These are phyloP conservation scores for Xylariaceae sp. DNA, from an alignment of 2,329 filamentous ascomycete genomes.

Conservation along the genomic window DNA sequence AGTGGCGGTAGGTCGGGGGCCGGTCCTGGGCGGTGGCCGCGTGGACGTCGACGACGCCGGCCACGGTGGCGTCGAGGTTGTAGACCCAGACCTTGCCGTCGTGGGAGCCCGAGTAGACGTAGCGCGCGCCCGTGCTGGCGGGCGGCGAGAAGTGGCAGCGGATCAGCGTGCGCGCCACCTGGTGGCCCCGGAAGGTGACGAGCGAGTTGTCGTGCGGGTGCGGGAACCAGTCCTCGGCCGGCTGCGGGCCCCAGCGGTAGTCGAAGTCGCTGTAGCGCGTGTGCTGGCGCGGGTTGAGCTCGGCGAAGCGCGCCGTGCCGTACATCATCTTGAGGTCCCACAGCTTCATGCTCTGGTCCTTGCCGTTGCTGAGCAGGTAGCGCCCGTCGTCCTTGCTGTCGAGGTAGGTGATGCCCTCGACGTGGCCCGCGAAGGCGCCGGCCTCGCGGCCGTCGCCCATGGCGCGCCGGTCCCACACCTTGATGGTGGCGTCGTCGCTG, in stretches of 20 bases:
- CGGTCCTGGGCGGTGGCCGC: slow-evolving; percentile 58
- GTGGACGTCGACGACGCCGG: slow-evolving; percentile 69
- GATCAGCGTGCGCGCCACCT: slow-evolving; percentile 82
- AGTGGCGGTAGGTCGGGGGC: slow-evolving; percentile 46
- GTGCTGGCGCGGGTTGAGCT: slow-evolving; percentile 47
- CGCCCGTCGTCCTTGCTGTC: slow-evolving; percentile 64
- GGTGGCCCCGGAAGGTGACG: slow-evolving; percentile 88
- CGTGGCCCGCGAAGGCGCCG: slow-evolving; percentile 59
- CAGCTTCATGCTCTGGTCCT: slow-evolving; percentile 94
- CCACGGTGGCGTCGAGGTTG: slow-evolving; percentile 84
- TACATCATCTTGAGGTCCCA: slow-evolving; percentile 94
- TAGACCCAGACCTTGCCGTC: slow-evolving; percentile 88
- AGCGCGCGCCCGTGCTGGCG: slow-evolving; percentile 76
- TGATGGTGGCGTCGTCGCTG: slow-evolving; percentile 87
- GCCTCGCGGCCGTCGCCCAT: slow-evolving; percentile 75
- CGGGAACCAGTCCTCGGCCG: slow-evolving; percentile 57
- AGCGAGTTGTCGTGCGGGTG: slow-evolving; percentile 84
- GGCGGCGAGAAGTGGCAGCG: slow-evolving; percentile 92
- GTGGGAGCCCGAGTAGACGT: slow-evolving; percentile 86
- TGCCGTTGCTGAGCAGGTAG: slow-evolving; percentile 89
- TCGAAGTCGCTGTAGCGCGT: slow-evolving; percentile 57
- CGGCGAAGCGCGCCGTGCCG: slow-evolving; percentile 56
- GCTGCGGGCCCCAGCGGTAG: slow-evolving; percentile 63
- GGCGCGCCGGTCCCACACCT: slow-evolving; percentile 92
- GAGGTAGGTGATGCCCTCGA: slow-evolving; percentile 60